Evolutionary conservation across 2,329 filamentous ascomycete species (phyloP), one percentile per base, ranked within the genome.

Genomic region (Colletotrichum shisoi): DNA sequence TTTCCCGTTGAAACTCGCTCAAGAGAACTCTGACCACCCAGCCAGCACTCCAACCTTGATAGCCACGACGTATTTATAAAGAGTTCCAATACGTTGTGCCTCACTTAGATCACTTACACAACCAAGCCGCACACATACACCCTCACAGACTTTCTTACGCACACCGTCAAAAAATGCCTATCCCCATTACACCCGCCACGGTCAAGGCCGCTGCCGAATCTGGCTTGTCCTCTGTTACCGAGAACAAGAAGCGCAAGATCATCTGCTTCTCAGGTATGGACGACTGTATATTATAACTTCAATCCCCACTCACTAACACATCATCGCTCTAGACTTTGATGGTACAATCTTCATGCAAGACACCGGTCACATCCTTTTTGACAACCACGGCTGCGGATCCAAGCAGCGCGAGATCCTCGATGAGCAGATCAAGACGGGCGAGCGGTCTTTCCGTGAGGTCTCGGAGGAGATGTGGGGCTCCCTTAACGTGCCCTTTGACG

Each of bases 341-440:
- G 88, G 88, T 69, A 91, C 88, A 4, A 91, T 91, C 70, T 90
- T 89, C 80, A 88, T 89, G 83, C 87, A 90, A 81, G 87, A 89
- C 71, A 90, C 86, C 1, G 89, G 89, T 51, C 88, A 91, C 74
- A 84, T 90, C 70, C 84, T 91, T 57, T 89, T 90, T 76, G 87
- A 90, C 74, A 81, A 81, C 71, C 83, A 88, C 70, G 88, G 89
- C 58, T 90, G 87, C 76, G 88, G 88, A 34, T 78, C 80, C 24
- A 80, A 83, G 69, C 80, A 81, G 64, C 84, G 87, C 57, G 77
- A 84, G 63, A 72, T 83, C 46, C 83, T 90, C 57, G 88, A 90
- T 67, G 79, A 84, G 67, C 86, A 91, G 72, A 89, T 91, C 76
- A 86, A 88, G 72, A 81, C 78, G 4, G 89, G 89, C 73, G 85